These are phyloP conservation scores for Discostella pseudostelligera DNA, from an alignment of 108 stramenopile genomes.

Conservation along the genomic window DNA sequence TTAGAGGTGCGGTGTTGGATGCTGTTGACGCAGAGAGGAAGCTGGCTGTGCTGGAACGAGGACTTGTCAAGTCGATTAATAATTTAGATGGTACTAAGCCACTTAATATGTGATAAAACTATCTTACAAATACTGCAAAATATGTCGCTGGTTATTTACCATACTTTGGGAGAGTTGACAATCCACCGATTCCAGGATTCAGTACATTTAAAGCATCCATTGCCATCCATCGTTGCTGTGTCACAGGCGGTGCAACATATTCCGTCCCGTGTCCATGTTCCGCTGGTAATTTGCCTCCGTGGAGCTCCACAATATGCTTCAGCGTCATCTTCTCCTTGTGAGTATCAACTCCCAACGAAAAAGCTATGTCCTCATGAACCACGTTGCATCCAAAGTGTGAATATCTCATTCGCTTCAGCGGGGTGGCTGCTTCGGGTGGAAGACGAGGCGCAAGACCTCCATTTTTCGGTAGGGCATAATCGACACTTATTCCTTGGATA, in stretches of 20 bases:
- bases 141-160: not conserved
- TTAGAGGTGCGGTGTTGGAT: conserved; percentile 61
- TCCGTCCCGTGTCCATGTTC: conserved; percentile 90
- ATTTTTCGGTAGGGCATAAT: conserved; percentile 80
- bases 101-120: conserved; percentile 30
- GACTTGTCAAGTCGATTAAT: conserved; percentile 50
- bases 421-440: conserved; percentile 23
- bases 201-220: conserved; percentile 87
- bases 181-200: conserved; percentile 84
- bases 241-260: conserved; percentile 68
- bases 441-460: conserved; percentile 55
- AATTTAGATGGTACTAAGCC: conserved; percentile 57
- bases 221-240: conserved; percentile 72
- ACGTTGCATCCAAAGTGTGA: conserved; percentile 89
- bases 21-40: conserved; percentile 36
- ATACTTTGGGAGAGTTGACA: conserved; percentile 42
- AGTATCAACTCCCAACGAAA: conserved; percentile 63
- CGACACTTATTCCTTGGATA: conserved; percentile 76
- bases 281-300: conserved; percentile 67
- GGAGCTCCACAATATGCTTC: conserved; percentile 62
- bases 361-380: conserved; percentile 86
- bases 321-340: conserved; percentile 68
- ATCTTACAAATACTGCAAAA: not conserved
- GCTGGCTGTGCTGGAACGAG: conserved; percentile 52
- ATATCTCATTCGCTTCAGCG: conserved; percentile 82